A percentile compares a stretch with the other conserved stretches of the same genome.
Conservation (phyloP, 495 filamentous ascomycete genomes). For the Xylaria sp. region DNA sequence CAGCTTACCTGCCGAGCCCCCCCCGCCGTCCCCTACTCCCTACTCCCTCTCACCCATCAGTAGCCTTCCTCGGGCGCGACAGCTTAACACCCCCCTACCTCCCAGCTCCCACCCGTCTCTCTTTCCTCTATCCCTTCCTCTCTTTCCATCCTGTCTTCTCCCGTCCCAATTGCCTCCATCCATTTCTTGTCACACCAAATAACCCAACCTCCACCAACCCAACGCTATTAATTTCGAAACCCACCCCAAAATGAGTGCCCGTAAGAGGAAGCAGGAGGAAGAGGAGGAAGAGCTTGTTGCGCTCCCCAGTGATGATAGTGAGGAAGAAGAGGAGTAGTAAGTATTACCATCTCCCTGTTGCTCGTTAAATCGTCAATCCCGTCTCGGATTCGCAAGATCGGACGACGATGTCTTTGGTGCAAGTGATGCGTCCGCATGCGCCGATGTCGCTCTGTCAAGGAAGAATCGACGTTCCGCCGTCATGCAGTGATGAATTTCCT, state of each 20-base stretch:
- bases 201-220: conserved; percentile 36
- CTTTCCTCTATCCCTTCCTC: conserved; percentile 37
- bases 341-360: conserved; percentile 33
- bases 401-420: conserved; percentile 15
- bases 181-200: conserved; percentile 31
- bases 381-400: conserved; percentile 3
- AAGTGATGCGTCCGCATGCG: conserved; percentile 35
- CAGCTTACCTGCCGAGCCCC: conserved; percentile 40
- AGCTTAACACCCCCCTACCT: conserved; percentile 43
- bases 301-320: conserved; percentile 53
- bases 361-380: conserved; percentile 6
- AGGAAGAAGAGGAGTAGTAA: conserved; percentile 63
- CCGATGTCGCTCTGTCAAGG: conserved; percentile 3
- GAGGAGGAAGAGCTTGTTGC: conserved; percentile 62
- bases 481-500: not conserved
- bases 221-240: conserved; percentile 25
- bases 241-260: conserved; percentile 50
- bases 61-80: conserved; percentile 40
- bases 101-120: conserved; percentile 32
- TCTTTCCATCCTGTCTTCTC: conserved; percentile 33
- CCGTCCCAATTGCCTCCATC: conserved; percentile 31
- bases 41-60: conserved; percentile 38
- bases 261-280: conserved; percentile 57
- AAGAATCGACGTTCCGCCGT: not conserved
- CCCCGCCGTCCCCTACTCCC: conserved; percentile 35